A percentile compares a stretch with the other conserved stretches of the same genome.
Evolutionary conservation across 2,329 filamentous ascomycete genomes (phyloP).

Genomic region (Fusarium sp.): DNA sequence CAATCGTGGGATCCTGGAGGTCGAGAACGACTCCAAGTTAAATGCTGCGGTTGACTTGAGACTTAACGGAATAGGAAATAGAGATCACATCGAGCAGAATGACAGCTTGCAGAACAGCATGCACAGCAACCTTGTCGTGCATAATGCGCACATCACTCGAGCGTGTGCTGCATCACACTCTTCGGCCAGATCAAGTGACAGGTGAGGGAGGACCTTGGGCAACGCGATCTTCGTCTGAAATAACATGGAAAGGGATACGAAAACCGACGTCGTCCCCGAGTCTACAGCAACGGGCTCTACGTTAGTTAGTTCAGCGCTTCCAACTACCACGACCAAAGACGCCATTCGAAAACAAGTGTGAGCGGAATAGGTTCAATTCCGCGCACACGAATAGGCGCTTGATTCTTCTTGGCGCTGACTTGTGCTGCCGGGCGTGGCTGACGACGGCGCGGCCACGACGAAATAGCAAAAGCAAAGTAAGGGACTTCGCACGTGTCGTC

Average conservation of each 20-base stretch:
- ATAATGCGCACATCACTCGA: constrained; percentile 21
- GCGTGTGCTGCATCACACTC: neutral
- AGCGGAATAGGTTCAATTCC: constrained; percentile 1
- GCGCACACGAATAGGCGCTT: constrained; percentile 1
- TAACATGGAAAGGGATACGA: neutral
- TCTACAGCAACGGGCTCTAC: neutral
- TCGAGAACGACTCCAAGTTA: neutral
- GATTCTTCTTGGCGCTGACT: constrained; percentile 28
- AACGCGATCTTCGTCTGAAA: neutral
- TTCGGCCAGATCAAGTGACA: neutral
- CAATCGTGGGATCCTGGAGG: constrained; percentile 1
- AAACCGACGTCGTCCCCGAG: neutral
- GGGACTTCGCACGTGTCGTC: constrained; percentile 44
- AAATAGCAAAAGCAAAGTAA: constrained; percentile 38
- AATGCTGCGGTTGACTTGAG: neutral
- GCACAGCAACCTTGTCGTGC: constrained; percentile 16
- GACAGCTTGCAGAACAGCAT: constrained; percentile 6
- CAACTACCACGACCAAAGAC: neutral
- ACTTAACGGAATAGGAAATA: constrained; percentile 5
- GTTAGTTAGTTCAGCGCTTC: neutral
- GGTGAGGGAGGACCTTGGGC: neutral
- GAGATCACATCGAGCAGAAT: constrained; percentile 7
- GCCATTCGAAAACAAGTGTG: neutral
- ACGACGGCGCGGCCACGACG: constrained; percentile 27
- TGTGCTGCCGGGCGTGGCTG: constrained; percentile 37